A percentile compares a stretch with the other conserved stretches of the same genome.
Evolutionary conservation across 2,329 filamentous ascomycete genomes (phyloP).

Genomic region (Daldinia sp.): DNA sequence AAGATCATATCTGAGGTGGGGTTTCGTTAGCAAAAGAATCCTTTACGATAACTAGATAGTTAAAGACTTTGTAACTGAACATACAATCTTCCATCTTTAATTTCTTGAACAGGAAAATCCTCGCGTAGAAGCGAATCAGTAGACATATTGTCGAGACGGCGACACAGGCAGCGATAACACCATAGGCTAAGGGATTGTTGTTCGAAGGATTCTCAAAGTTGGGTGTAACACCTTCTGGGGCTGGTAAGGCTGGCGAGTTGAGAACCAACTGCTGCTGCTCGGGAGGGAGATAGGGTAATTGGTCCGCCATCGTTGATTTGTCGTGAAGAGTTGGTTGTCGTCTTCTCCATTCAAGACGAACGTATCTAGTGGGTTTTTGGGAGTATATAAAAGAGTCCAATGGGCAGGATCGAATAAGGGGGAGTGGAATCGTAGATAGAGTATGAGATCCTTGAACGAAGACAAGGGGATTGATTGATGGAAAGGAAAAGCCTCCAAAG

Average conservation of each 20-base stretch:
- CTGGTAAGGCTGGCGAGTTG: slow-evolving; percentile 24
- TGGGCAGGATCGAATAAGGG: slow-evolving; percentile 10
- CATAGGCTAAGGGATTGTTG: slow-evolving; percentile 24
- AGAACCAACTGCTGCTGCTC: slow-evolving; percentile 19
- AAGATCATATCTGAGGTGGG: slow-evolving; percentile 17
- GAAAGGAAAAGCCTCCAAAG: not conserved
- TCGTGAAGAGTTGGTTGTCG: slow-evolving; percentile 11
- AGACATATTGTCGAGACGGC: slow-evolving; percentile 24
- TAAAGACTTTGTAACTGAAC: not conserved
- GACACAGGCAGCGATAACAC: slow-evolving; percentile 20
- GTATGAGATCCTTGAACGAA: not conserved
- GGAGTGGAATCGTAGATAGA: slow-evolving; percentile 3
- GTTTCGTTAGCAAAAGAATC: not conserved
- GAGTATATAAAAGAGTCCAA: slow-evolving; percentile 11
- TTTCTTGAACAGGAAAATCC: slow-evolving; percentile 25
- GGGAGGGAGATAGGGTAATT: slow-evolving; percentile 10
- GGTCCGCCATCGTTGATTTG: slow-evolving; percentile 20
- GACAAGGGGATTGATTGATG: not conserved
- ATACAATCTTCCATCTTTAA: slow-evolving; percentile 31
- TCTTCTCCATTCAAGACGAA: slow-evolving; percentile 1
- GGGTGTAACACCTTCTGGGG: slow-evolving; percentile 18
- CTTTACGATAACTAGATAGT: no score
- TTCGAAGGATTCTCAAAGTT: slow-evolving; percentile 32
- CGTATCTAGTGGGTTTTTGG: slow-evolving; percentile 1
- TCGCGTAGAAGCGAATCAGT: slow-evolving; percentile 23